Conservation (phyloP, 140 eudicot genomes). For the Anethum foeniculum region DNA sequence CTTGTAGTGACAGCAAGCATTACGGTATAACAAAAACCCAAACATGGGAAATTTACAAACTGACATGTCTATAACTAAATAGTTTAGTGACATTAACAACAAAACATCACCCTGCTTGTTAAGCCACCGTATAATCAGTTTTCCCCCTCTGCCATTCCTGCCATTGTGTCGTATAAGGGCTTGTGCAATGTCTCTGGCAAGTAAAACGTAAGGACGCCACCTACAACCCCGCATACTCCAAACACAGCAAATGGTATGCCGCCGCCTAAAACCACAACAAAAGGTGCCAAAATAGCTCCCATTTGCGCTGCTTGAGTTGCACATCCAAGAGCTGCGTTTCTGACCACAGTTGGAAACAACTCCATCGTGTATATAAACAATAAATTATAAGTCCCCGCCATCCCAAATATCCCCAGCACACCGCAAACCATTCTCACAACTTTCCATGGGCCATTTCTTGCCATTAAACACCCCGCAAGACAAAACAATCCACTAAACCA, state of each 20-base stretch:
- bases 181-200: conserved; percentile 66
- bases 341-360: conserved; percentile 85
- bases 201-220: conserved; percentile 51
- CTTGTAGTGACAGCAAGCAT: neutral
- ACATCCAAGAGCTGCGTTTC: conserved; percentile 69
- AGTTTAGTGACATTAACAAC: neutral
- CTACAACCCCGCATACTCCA: conserved; percentile 66
- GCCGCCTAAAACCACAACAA: conserved; percentile 71
- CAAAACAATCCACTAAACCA: conserved; percentile 84
- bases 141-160: conserved; percentile 71
- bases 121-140: neutral
- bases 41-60: neutral
- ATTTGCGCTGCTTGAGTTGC: conserved; percentile 58
- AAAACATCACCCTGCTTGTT: neutral
- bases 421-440: conserved; percentile 53
- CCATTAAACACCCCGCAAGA: conserved; percentile 38
- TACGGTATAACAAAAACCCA: neutral
- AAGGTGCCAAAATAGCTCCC: conserved; percentile 63
- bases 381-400: conserved; percentile 80
- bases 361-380: conserved; percentile 69
- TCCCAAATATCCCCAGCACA: conserved; percentile 74
- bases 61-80: neutral
- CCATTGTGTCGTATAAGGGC: conserved; percentile 73
- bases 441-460: conserved; percentile 44
- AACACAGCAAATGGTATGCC: conserved; percentile 59